phyloP scores from a whole-genome alignment of 495 filamentous ascomycete genomes.

The Haplographium delicatum region DNA sequence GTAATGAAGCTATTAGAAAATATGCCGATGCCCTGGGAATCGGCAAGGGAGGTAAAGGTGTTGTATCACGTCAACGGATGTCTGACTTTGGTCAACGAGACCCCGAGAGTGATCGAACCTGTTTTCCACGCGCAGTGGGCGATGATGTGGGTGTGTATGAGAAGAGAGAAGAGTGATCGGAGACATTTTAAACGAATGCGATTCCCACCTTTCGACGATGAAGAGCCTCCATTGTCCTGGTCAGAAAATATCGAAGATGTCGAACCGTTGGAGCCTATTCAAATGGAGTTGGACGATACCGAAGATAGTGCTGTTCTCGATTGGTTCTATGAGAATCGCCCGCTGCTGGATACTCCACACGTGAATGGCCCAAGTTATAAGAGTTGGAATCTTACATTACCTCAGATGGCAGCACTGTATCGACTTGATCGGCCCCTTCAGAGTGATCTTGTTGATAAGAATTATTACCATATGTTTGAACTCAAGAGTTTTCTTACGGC shows the following conservation, averaged over 20 bases:
- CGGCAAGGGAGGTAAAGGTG: conserved; percentile 90
- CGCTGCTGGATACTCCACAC: conserved; percentile 85
- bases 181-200: conserved; percentile 98
- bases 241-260: conserved; percentile 99
- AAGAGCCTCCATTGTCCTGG: conserved; percentile 96
- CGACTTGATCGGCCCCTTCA: conserved; percentile 87
- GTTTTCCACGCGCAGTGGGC: conserved; percentile 99
- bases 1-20: conserved; percentile 98
- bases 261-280: conserved; percentile 94
- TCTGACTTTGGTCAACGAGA: conserved; percentile 95
- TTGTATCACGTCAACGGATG: conserved; percentile 98
- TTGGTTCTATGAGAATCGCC: conserved; percentile 97
- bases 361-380: conserved; percentile 98
- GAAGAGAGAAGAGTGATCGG: conserved; percentile 94
- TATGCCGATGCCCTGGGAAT: conserved; percentile 99
- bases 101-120: conserved; percentile 93
- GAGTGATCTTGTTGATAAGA: conserved; percentile 89
- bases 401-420: conserved; percentile 94
- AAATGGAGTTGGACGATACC: conserved; percentile 97
- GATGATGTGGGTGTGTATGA: conserved; percentile 99
- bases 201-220: conserved; percentile 98
- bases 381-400: conserved; percentile 87
- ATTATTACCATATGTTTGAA: conserved; percentile 99
- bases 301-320: conserved; percentile 89
- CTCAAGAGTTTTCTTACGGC: conserved; percentile 92